These are phyloP conservation scores for Tuber brumale DNA, from an alignment of 495 filamentous ascomycete species.

Conservation along the genomic window DNA sequence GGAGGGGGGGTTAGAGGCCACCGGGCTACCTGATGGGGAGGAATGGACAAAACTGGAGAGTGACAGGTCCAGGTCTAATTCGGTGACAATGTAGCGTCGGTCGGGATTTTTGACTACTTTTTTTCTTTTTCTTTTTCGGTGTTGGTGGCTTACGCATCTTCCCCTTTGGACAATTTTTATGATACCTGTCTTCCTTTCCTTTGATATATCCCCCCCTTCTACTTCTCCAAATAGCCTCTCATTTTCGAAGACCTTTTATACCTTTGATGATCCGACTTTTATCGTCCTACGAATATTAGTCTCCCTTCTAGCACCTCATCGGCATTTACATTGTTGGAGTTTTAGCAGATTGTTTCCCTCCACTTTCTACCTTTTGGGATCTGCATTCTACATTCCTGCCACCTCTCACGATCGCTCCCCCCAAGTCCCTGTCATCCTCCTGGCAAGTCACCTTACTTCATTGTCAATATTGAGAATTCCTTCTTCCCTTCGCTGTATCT, in stretches of 20 bases:
- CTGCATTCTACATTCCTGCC: neutral
- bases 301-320: conserved; percentile 1
- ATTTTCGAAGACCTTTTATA: conserved; percentile 2
- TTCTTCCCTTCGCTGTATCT: conserved; percentile 6
- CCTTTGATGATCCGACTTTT: neutral
- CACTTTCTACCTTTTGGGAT: neutral
- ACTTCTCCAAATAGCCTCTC: neutral
- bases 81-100: conserved; percentile 25
- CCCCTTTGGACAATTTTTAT: conserved; percentile 20
- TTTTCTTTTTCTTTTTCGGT: conserved; percentile 14
- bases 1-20: conserved; percentile 31
- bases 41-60: conserved; percentile 36
- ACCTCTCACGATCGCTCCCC: neutral
- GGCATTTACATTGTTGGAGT: conserved; percentile 5
- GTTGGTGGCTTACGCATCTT: conserved; percentile 28
- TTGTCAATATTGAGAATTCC: conserved; percentile 2
- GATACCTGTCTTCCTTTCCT: conserved; percentile 31
- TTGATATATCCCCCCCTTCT: neutral
- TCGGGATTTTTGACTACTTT: conserved; percentile 22
- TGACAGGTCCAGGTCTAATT: conserved; percentile 31
- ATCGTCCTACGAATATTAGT: neutral
- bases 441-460: neutral
- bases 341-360: neutral
- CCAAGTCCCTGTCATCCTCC: neutral
- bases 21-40: conserved; percentile 31